A percentile compares a stretch with the other conserved stretches of the same genome.
Conservation (phyloP, 2,329 filamentous ascomycete species). For the Ascosphaera apis region DNA sequence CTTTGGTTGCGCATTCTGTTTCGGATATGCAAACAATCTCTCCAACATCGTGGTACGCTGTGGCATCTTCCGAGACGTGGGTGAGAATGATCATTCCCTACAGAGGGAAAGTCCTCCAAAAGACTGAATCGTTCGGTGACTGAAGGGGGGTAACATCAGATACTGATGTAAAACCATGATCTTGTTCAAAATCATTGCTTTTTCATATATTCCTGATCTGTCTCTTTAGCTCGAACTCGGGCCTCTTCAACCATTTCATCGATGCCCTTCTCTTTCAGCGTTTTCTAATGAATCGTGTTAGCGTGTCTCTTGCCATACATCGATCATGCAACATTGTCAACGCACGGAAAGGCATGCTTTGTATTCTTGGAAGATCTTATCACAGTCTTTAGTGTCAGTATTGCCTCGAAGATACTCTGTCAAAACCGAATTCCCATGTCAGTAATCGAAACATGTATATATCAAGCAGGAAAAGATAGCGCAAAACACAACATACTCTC, state of each 20-base stretch:
- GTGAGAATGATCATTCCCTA: no score
- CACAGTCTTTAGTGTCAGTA: slow-evolving; percentile 68
- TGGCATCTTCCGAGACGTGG: no score
- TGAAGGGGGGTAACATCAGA: no score
- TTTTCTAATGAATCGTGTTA: slow-evolving; percentile 34
- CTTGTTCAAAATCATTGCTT: slow-evolving; percentile 2
- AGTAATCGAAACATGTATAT: not conserved
- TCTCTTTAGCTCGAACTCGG: slow-evolving; percentile 69
- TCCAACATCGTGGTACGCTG: no score
- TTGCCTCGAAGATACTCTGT: slow-evolving; percentile 74
- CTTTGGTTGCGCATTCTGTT: no score
- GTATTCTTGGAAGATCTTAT: slow-evolving; percentile 67
- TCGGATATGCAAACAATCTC: no score
- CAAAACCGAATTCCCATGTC: slow-evolving; percentile 3
- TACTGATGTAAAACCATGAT: no score
- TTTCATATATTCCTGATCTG: slow-evolving; percentile 46
- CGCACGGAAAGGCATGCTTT: slow-evolving; percentile 62
- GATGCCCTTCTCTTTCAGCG: slow-evolving; percentile 70
- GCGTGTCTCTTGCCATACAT: not conserved
- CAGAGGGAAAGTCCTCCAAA: no score
- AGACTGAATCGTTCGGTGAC: no score
- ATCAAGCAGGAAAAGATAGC: slow-evolving; percentile 5
- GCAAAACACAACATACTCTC: slow-evolving; percentile 53
- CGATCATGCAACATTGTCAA: slow-evolving; percentile 2
- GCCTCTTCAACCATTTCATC: slow-evolving; percentile 85